Percentiles rank a stretch among this genome's conserved stretches.
Evolutionary conservation across 2,329 filamentous ascomycete species (phyloP).

Genomic region (Clarireedia hainanense): DNA sequence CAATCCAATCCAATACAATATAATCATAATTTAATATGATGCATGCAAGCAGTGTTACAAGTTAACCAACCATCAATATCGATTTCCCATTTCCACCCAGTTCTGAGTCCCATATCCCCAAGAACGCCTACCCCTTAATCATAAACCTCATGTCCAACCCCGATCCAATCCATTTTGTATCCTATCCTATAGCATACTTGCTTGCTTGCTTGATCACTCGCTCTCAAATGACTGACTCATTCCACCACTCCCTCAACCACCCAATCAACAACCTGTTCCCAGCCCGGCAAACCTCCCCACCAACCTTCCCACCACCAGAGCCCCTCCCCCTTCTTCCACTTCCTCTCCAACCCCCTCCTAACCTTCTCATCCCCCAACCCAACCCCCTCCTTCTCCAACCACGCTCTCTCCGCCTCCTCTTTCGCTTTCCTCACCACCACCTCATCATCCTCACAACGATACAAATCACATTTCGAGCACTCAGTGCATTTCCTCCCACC

Average conservation of each 20-base stretch:
- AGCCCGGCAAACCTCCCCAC: conserved; percentile 23
- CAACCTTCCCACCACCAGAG: conserved; percentile 18
- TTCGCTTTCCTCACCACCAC: conserved; percentile 60
- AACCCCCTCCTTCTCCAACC: conserved; percentile 57
- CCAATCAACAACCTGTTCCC: conserved; percentile 26
- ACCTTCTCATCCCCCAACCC: conserved; percentile 49
- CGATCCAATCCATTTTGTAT: too few species aligned
- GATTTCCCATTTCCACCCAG: too few species aligned
- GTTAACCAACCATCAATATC: too few species aligned
- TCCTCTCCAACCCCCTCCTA: conserved; percentile 49
- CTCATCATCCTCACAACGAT: conserved; percentile 65
- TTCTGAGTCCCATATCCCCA: too few species aligned
- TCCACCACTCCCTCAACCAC: conserved; percentile 28
- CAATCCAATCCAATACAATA: too few species aligned
- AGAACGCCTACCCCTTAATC: too few species aligned
- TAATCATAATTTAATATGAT: too few species aligned
- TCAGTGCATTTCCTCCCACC: conserved; percentile 68
- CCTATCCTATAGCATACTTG: background rate
- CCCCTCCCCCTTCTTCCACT: conserved; percentile 21
- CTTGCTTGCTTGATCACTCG: background rate
- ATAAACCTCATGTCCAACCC: too few species aligned
- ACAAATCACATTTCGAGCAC: conserved; percentile 73
- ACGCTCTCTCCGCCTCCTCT: conserved; percentile 62
- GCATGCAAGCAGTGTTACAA: too few species aligned
- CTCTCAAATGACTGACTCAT: background rate